Evolutionary conservation across 176 grass and related monocot genomes (phyloP).

Genomic region (Pharus latifolius): DNA sequence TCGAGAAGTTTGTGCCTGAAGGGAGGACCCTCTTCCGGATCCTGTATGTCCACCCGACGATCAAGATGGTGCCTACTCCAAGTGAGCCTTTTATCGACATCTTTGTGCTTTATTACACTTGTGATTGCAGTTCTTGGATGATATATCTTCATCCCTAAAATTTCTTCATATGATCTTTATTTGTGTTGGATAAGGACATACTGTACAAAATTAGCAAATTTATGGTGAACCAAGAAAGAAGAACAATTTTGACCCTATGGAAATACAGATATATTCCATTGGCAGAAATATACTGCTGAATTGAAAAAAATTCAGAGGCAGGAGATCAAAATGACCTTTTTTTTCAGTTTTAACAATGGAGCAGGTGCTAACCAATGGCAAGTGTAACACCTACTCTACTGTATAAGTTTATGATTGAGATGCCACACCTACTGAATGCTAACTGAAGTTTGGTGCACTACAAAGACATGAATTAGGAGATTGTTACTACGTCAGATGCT

Average conservation of each 20-base stretch:
- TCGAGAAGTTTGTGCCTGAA: conserved; percentile 73
- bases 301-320: background rate
- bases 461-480: background rate
- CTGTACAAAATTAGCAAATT: background rate
- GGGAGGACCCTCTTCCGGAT: conserved; percentile 59
- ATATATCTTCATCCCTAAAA: background rate
- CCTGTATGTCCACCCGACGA: conserved; percentile 46
- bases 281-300: background rate
- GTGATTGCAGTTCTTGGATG: background rate
- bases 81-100: conserved; percentile 32
- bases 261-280: background rate
- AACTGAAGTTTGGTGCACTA: background rate
- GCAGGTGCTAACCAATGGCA: background rate
- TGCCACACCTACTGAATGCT: background rate
- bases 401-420: background rate
- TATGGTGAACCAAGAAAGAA: background rate
- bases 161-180: background rate
- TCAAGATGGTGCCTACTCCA: conserved; percentile 80
- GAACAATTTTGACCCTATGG: background rate
- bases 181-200: background rate
- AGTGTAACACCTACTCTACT: background rate
- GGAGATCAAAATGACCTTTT: background rate
- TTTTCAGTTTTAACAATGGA: background rate
- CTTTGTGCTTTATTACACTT: background rate
- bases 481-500: background rate